Conservation (phyloP, 1,284 basidiomycete species). For the Irpex sp. region DNA sequence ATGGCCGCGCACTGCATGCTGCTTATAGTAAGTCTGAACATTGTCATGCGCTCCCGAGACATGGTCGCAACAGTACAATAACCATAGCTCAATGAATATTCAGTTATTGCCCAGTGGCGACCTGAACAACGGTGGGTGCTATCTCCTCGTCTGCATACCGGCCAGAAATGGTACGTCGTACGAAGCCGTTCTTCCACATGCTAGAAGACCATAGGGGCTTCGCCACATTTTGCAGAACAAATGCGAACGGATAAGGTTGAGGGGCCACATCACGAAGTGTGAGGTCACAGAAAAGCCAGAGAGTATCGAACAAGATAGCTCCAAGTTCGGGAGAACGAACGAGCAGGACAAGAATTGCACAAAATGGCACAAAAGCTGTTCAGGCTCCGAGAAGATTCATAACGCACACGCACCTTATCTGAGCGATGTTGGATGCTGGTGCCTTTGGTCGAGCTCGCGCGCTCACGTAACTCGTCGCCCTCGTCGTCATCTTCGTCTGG, state of each 20-base stretch:
- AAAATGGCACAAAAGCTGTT: too few species aligned
- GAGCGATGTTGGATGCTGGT: neutral
- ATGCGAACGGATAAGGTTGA: neutral
- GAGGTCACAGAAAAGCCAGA: neutral
- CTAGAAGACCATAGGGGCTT: neutral
- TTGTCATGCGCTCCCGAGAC: neutral
- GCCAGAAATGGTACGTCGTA: neutral
- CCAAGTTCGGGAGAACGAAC: neutral
- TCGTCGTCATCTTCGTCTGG: slow-evolving; percentile 13
- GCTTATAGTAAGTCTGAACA: neutral
- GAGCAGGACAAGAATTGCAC: neutral
- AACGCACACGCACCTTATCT: slow-evolving; percentile 8
- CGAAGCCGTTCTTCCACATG: neutral
- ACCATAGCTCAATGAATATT: neutral
- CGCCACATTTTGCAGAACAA: neutral
- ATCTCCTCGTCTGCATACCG: neutral
- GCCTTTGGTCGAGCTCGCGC: neutral
- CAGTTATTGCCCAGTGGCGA: neutral
- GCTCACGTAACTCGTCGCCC: slow-evolving; percentile 2
- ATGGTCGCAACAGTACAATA: neutral
- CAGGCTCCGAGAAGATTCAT: too few species aligned
- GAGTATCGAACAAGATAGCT: neutral
- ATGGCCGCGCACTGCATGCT: neutral
- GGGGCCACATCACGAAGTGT: neutral
- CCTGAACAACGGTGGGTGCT: too few species aligned